Evolutionary conservation across 2,329 filamentous ascomycete species (phyloP), one percentile per base, ranked within the genome.

Genomic region (Rachicladosporium sp.): DNA sequence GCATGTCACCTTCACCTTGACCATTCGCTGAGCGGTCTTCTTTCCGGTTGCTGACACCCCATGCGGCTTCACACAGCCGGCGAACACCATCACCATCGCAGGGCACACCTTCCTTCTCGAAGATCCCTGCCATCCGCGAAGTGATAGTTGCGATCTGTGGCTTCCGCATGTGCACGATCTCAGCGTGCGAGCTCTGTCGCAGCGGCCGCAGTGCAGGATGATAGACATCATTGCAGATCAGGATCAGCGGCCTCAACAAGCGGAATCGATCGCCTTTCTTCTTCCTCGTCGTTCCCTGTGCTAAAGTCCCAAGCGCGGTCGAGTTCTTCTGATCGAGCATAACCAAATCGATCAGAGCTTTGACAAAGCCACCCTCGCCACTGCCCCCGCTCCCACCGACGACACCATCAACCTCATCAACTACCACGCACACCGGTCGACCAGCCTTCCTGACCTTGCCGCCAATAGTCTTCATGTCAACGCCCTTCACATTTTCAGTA

Each of bases 141-240:
- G 93, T 80, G 2, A 96, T 85, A 36, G 87, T 82, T 46, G 93
- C 88, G 7, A 96, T 65, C 0, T 83, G 79, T 2, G 91, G 87
- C 51, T 91, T 91, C 35, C 89, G 84, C 29, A 94, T 81, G 54
- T 93, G 87, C 13, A 98, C 80, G 31, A 96, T 78, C 58, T 98
- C 91, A 0, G 89, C 91, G 36, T 91, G 77, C 0, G 86, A 88
- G 47, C 66, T 67, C 45, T 89, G 82, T n/a, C 91, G 78, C 6
- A 98, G 68, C 0, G 85, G 87, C 21, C 87, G 76, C 31, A 98
- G 70, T 12, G 88, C 84, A 3, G 89, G 80, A 50, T 94, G 87
- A 55, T 98, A 98, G 1, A 96, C 78, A 58, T 98, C 93, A 53
- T 98, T 98, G 67, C 91, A 98, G 50, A 98, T 91, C 35, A 98